Conservation (phyloP, 345 rosid species). For the Ailanthus altissimus region DNA sequence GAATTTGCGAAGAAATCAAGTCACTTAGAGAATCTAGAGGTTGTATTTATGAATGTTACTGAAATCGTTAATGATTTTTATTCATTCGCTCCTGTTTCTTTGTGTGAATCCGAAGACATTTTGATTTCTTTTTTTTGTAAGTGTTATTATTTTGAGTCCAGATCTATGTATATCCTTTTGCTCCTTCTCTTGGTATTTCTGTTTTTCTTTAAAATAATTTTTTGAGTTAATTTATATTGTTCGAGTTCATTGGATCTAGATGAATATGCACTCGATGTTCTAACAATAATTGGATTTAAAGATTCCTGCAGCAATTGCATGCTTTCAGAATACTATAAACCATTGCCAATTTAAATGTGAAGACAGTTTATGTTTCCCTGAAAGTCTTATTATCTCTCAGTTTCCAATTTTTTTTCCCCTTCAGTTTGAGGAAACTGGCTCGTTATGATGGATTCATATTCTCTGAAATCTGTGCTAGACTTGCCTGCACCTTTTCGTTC, state of each 20-base stretch:
- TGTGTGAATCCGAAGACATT: background rate
- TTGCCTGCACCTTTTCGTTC: constrained; percentile 72
- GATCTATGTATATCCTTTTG: background rate
- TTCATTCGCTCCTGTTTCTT: background rate
- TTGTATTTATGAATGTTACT: background rate
- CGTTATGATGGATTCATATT: constrained; percentile 59
- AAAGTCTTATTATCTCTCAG: background rate
- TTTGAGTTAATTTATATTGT: background rate
- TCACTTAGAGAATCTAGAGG: background rate
- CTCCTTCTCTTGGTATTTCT: background rate
- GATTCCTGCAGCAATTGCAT: constrained; percentile 1
- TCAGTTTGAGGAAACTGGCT: constrained; percentile 23
- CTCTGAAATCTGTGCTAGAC: constrained; percentile 76
- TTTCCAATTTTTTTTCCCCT: background rate
- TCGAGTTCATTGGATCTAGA: background rate
- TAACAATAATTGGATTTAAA: background rate
- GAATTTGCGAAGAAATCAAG: background rate
- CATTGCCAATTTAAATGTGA: background rate
- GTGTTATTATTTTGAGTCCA: background rate
- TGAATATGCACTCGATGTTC: background rate
- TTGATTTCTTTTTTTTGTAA: background rate
- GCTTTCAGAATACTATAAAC: background rate
- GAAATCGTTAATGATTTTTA: too few species aligned
- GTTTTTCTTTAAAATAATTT: background rate
- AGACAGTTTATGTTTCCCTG: background rate